A percentile compares a stretch with the other conserved stretches of the same genome.
phyloP scores from a whole-genome alignment of 2,329 filamentous ascomycete species.

The Reticulascus tulasneorum region DNA sequence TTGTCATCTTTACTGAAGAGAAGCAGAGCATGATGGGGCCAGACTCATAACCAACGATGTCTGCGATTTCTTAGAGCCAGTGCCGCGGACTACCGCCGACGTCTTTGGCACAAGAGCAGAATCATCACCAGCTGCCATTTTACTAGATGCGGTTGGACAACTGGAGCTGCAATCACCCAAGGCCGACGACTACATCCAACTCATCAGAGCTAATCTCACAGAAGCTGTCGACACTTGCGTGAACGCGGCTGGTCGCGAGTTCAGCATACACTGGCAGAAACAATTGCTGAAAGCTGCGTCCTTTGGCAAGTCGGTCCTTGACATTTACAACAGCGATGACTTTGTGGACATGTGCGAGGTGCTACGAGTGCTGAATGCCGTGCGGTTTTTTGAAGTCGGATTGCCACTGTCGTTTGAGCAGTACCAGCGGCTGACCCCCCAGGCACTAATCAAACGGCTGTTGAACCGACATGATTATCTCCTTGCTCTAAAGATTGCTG shows the following conservation, averaged over 20 bases:
- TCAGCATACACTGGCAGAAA: slow-evolving; percentile 88
- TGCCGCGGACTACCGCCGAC: slow-evolving; percentile 79
- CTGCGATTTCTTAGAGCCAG: slow-evolving; percentile 97
- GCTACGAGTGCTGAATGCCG: slow-evolving; percentile 85
- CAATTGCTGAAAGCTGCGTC: slow-evolving; percentile 93
- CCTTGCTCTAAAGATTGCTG: slow-evolving; percentile 81
- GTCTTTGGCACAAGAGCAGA: slow-evolving; percentile 87
- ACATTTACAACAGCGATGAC: slow-evolving; percentile 96
- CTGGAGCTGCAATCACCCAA: slow-evolving; percentile 93
- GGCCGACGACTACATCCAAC: slow-evolving; percentile 94
- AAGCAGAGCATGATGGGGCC: slow-evolving; percentile 71
- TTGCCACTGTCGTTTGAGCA: slow-evolving; percentile 91
- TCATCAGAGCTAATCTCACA: slow-evolving; percentile 81
- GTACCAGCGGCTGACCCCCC: slow-evolving; percentile 84
- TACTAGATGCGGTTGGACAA: slow-evolving; percentile 87
- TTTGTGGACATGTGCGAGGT: slow-evolving; percentile 99
- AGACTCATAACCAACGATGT: slow-evolving; percentile 85
- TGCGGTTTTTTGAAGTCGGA: slow-evolving; percentile 86
- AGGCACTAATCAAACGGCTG: slow-evolving; percentile 79
- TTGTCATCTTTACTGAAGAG: neutral
- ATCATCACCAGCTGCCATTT: slow-evolving; percentile 84
- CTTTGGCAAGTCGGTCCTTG: slow-evolving; percentile 94
- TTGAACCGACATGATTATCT: slow-evolving; percentile 89
- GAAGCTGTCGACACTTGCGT: slow-evolving; percentile 94
- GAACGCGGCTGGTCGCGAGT: slow-evolving; percentile 89